phyloP scores from a whole-genome alignment of 345 rosid genomes.

The Aegle marmelos region DNA sequence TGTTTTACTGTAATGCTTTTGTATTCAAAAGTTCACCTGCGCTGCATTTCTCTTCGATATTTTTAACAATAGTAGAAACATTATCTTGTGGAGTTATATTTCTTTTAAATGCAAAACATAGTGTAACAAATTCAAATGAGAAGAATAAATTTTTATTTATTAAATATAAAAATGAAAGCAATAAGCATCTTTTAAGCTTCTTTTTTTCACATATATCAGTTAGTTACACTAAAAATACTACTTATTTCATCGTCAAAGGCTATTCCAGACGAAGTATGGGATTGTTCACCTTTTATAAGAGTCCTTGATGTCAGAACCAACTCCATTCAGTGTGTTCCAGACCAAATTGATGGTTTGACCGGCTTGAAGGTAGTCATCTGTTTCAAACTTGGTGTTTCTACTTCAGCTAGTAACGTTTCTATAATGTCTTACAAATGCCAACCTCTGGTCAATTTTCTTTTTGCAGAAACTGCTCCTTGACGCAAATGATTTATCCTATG shows the following conservation, averaged over 20 bases:
- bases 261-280: conserved; percentile 83
- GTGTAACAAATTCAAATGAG: neutral
- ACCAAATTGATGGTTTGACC: conserved; percentile 45
- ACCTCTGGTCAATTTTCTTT: conserved; percentile 12
- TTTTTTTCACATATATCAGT: neutral
- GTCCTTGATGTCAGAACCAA: conserved; percentile 70
- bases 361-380: conserved; percentile 45
- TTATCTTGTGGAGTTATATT: neutral
- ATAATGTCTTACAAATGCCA: neutral
- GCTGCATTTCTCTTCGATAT: neutral
- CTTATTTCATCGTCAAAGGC: conserved; percentile 37
- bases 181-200: neutral
- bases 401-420: neutral
- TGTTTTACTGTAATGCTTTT: neutral
- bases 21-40: neutral
- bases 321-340: conserved; percentile 50
- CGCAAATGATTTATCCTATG: conserved; percentile 60
- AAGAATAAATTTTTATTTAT: neutral
- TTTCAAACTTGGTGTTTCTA: conserved; percentile 1
- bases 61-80: neutral
- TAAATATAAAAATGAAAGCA: neutral
- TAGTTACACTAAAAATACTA: conserved; percentile 1
- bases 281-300: conserved; percentile 53
- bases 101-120: neutral
- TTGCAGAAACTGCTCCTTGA: conserved; percentile 63